Evolutionary conservation across 2,329 filamentous ascomycete genomes (phyloP).

Genomic region (Alternaria longipes): DNA sequence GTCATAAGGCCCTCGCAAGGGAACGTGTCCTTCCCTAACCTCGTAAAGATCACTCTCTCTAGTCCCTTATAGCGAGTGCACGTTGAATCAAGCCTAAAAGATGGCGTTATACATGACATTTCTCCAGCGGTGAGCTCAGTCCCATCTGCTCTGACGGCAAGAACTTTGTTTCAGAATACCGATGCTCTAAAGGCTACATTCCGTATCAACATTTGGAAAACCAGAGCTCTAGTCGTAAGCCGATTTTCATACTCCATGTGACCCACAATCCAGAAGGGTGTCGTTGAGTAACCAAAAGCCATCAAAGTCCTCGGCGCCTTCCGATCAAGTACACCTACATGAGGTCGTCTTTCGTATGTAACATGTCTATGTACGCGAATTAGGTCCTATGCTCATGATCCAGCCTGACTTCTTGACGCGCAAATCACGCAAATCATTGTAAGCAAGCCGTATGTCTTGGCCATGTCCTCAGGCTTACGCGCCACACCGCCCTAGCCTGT

Average conservation of each 20-base stretch:
- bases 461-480: constrained; percentile 10
- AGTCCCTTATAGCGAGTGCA: background rate
- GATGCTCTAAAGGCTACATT: background rate
- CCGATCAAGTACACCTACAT: background rate
- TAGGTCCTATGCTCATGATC: background rate
- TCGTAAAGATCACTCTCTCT: background rate
- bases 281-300: constrained; percentile 2
- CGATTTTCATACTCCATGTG: background rate
- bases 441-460: constrained; percentile 22
- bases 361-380: background rate
- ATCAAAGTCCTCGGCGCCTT: background rate
- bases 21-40: too few relatives aligned
- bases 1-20: background rate
- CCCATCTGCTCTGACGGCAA: background rate
- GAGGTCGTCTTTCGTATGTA: background rate
- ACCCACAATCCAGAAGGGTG: background rate
- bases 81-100: background rate
- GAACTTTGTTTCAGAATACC: background rate
- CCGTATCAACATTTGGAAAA: background rate
- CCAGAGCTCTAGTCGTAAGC: background rate
- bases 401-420: background rate
- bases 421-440: background rate
- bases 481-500: background rate
- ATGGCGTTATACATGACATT: background rate
- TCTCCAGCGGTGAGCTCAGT: background rate